Conservation (phyloP, 139 green algal species). For the Gonium pectorale region DNA sequence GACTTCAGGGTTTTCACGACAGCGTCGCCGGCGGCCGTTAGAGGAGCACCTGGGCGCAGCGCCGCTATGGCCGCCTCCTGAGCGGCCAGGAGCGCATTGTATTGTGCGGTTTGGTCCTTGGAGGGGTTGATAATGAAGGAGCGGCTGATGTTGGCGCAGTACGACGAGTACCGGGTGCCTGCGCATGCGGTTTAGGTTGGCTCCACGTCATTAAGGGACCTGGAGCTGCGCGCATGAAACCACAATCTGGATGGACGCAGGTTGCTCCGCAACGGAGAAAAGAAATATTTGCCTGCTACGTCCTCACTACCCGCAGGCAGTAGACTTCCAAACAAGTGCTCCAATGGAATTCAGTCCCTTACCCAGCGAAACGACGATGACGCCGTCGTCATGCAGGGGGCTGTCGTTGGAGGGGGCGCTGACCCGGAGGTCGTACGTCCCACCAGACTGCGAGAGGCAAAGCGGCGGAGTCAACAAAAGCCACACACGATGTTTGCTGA, state of each 20-base stretch:
- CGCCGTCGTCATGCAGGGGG: conserved; percentile 63
- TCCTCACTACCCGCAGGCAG: too few relatives aligned
- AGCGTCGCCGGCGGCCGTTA: conserved; percentile 81
- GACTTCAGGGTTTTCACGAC: conserved; percentile 59
- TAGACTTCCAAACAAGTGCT: too few relatives aligned
- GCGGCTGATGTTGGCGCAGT: conserved; percentile 94
- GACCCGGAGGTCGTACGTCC: conserved; percentile 73
- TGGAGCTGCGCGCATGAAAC: too few relatives aligned
- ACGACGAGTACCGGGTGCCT: conserved; percentile 82
- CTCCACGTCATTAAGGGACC: too few relatives aligned
- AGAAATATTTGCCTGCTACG: too few relatives aligned
- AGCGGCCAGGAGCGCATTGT: conserved; percentile 74
- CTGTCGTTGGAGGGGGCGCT: conserved; percentile 57
- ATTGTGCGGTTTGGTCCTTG: conserved; percentile 81
- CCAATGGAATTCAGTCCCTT: too few relatives aligned
- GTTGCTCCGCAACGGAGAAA: too few relatives aligned
- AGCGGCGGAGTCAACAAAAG: too few relatives aligned
- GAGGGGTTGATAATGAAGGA: conserved; percentile 93
- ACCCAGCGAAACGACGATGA: conserved; percentile 83
- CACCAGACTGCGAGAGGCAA: conserved; percentile 28
- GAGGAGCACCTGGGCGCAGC: conserved; percentile 74
- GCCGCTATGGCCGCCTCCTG: conserved; percentile 86
- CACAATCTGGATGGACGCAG: too few relatives aligned
- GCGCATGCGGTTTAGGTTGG: too few relatives aligned
- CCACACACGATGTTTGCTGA: too few relatives aligned